Evolutionary conservation across 2,329 filamentous ascomycete species (phyloP).

Genomic region (Didymella segeticola): DNA sequence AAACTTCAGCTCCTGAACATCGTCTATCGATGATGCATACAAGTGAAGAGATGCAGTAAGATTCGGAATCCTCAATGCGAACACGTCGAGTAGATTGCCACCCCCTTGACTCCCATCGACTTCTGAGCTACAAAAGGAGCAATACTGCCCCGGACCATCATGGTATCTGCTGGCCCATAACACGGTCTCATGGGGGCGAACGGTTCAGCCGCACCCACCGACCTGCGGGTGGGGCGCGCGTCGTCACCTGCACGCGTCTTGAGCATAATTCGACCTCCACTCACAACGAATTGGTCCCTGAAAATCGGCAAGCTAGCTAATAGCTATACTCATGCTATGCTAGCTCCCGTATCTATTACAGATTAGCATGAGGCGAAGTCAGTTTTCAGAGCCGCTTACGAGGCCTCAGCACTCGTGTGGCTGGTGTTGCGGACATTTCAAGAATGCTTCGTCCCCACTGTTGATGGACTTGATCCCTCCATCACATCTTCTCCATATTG

Average conservation of each 20-base stretch:
- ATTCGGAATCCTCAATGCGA: neutral
- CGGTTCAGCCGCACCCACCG: neutral
- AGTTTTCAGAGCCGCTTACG: neutral
- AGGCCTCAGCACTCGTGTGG: neutral
- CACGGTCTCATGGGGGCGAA: neutral
- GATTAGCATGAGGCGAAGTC: neutral
- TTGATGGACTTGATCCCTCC: neutral
- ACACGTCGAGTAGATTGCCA: neutral
- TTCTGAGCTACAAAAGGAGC: neutral
- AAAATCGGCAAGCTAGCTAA: neutral
- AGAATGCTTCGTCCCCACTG: neutral
- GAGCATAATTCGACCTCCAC: conserved; percentile 2
- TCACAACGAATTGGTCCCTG: neutral
- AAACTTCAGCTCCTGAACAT: neutral
- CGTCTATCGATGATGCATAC: neutral
- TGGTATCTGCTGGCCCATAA: neutral
- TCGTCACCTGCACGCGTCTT: conserved; percentile 11
- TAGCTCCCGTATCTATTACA: neutral
- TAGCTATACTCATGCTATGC: neutral
- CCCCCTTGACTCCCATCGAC: neutral
- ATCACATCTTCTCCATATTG: neutral
- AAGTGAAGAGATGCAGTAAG: no score
- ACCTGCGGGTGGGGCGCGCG: conserved; percentile 7
- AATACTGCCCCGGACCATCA: neutral
- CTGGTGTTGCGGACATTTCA: neutral